Conservation (phyloP, 2,329 filamentous ascomycete genomes). For the Plectosphaerella cucumerina region DNA sequence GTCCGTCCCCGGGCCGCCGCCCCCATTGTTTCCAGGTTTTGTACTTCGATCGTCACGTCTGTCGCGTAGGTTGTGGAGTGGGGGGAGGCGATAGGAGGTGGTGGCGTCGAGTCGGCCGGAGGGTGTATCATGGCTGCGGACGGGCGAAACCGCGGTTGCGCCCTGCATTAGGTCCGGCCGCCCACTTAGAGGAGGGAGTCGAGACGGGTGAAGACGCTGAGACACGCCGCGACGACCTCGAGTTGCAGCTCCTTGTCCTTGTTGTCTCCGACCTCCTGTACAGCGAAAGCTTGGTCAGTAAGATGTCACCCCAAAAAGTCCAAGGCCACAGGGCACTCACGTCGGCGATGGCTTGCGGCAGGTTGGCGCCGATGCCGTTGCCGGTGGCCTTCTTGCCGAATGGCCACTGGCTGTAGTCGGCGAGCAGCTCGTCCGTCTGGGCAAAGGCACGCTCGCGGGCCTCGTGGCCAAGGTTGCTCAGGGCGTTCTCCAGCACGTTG, state of each 20-base stretch:
- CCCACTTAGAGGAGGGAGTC: conserved; percentile 78
- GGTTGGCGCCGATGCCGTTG: conserved; percentile 84
- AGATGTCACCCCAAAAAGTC: neutral
- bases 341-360: conserved; percentile 81
- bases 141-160: neutral
- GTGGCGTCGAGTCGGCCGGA: neutral
- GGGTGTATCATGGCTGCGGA: neutral
- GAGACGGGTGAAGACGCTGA: conserved; percentile 95
- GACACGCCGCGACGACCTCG: conserved; percentile 92
- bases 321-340: conserved; percentile 30
- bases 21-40: too few relatives aligned
- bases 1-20: too few relatives aligned
- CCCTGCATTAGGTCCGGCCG: conserved; percentile 1
- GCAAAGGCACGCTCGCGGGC: conserved; percentile 91
- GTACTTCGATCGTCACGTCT: neutral
- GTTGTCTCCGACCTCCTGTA: conserved; percentile 70
- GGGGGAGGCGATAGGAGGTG: neutral
- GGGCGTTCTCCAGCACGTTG: conserved; percentile 96
- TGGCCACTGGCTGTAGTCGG: conserved; percentile 96
- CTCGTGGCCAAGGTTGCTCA: conserved; percentile 90
- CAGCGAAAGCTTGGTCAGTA: conserved; percentile 12
- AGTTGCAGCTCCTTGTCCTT: conserved; percentile 96
- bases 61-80: neutral
- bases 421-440: conserved; percentile 92
- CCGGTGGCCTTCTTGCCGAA: conserved; percentile 80